Evolutionary conservation across 768 basidiomycete species (phyloP), one percentile per base, ranked within the genome.

Genomic region (Sistotremastrum suecicum): DNA sequence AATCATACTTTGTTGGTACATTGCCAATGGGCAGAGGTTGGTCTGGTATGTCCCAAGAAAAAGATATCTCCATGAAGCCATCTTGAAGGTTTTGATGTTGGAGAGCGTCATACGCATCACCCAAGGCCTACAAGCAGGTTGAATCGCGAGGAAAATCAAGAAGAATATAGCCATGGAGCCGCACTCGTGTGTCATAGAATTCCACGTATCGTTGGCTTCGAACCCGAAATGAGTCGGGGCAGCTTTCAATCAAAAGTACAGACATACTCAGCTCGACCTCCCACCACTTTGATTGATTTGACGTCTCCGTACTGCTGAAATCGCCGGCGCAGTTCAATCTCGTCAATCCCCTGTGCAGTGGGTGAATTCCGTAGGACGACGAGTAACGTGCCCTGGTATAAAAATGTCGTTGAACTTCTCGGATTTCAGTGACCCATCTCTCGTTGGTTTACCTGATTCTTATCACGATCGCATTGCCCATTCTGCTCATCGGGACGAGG

Each of bases 261-360:
- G 54, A 77, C 82, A 34, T 46, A 66, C 61, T 86, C 80, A 37
- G 63, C 60, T 37, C 79, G 77, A 45, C 78, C 78, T 45, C 69
- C 74, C 1, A 77, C 72, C 2, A 78, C 70, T 51, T 71, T 75
- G 10, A 97, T 73, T 4, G 72, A 66, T 61, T 94, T 94, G 46
- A 99, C 79, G 54, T 94, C 89, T 9, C 94, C 94, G 53, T 84
- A 91, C 44, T 82, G 78, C 54, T 87, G 80, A 58, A 94, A 89
- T 60, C 84, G 81, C 43, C 83, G 74, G 3, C 84, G 74, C 2
- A 98, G 75, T 61, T 95, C 89, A 49, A 76, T 76, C 49, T 92
- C 88, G 53, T 89, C 81, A 46, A 92, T 80, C 3, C 71, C 59
- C 52, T 80, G 78, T 32, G 75, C 74, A 2, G 76, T 70, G n/a